Evolutionary conservation across 2,329 filamentous ascomycete genomes (phyloP), one percentile per base, ranked within the genome.

Genomic region (Ophiostoma novo-ulmi): DNA sequence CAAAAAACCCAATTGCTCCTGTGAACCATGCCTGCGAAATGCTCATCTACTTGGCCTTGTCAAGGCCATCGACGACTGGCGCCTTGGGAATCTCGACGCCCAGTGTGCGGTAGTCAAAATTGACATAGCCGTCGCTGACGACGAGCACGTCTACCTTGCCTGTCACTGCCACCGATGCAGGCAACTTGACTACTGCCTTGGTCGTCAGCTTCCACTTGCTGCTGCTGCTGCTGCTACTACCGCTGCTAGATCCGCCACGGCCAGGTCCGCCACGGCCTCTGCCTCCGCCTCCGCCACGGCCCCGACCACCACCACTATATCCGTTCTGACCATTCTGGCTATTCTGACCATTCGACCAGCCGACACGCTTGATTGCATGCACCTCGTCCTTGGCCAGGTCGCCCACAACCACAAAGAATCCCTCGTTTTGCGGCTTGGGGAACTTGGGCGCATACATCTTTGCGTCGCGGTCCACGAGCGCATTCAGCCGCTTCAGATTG

Each of bases 371-470:
- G 73, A 99, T 83, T 2, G 91, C 94, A 4, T 97, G 80, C 55
- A 98, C 85, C 75, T 97, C 92, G 72, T 94, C 92, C 7, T 81
- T 85, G 0, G 82, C 82, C 2, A 86, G 76, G 75, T 91, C 88
- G 7, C 88, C 89, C 0, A 97, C 85, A 31, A 98, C 78, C 17
- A 95, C 87, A 79, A 99, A 98, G 86, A 90, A 98, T 0, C 94
- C 94, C 77, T 99, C 95, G 0, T 89, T 95, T 80, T 99, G 95
- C 20, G 93, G 89, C 80, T 99, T 99, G 0, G 94, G 94, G 80
- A 97, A 98, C 31, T 87, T 86, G 2, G 96, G 94, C 0, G 95
- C 93, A 76, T 90, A 97, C 77, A 97, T 91, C 72, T 90, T 87
- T 67, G 87, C 89, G 1, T 93, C 91, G 10, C 84, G 81, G 77